A percentile compares a stretch with the other conserved stretches of the same genome.
Evolutionary conservation across 306 rosid species (phyloP).

Genomic region (Acacia melanoxylon): DNA sequence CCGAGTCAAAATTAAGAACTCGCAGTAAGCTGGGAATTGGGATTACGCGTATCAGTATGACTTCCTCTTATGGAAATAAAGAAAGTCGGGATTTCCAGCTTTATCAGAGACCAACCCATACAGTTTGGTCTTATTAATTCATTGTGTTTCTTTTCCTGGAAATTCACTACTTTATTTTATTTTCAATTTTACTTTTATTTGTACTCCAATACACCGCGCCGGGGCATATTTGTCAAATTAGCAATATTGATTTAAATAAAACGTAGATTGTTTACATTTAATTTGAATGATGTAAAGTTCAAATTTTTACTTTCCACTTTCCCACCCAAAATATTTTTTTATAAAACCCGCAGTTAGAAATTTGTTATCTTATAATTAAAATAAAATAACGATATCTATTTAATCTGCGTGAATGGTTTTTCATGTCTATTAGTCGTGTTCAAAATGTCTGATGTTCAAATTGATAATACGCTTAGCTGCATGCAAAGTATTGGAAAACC

Average conservation of each 20-base stretch:
- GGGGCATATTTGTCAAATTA: background rate
- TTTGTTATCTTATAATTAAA: too few species aligned
- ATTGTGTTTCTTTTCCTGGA: background rate
- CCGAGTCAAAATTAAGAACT: background rate
- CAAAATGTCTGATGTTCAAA: background rate
- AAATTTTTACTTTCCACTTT: background rate
- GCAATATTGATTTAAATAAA: too few species aligned
- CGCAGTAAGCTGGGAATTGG: background rate
- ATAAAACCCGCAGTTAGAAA: too few species aligned
- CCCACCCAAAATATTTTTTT: background rate
- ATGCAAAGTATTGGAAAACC: background rate
- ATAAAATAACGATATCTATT: background rate
- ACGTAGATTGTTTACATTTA: background rate
- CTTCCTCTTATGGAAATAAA: background rate
- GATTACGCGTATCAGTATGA: background rate
- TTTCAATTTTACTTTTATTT: too few species aligned
- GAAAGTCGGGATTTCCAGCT: background rate
- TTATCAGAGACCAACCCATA: background rate
- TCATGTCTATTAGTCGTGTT: background rate
- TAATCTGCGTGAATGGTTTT: background rate
- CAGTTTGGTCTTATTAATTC: background rate
- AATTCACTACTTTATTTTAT: too few species aligned
- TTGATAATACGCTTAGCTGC: too few species aligned
- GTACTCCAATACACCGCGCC: too few species aligned
- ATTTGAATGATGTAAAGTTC: background rate